Base-by-base conservation (phyloP, 2,329 filamentous ascomycete genomes). In the Pseudocercospora cruenta region DNA sequence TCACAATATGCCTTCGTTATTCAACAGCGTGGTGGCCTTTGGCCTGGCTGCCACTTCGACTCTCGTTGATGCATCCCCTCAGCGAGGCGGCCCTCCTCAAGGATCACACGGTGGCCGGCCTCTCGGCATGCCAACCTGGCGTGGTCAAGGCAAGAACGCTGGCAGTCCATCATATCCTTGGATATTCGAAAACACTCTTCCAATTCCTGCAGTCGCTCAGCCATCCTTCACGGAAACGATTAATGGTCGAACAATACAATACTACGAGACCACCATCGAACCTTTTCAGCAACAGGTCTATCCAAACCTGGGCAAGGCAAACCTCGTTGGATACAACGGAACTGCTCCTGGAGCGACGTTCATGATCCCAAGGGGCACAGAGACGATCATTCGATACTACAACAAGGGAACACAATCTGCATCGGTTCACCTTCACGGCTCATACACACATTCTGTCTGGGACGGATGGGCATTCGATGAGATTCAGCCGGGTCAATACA, bases 371-470 rank as follows among this genome's bases (percentile, higher is more conserved):
- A 76, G 78, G 63, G 84, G 84, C 0, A 79, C 80, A 19, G 84
- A 88, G 76, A 82, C 81, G 2, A 80, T 88, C 2, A 82, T 87
- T 7, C 80, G 86, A 33, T 83, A 86, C 68, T 79, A 83, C 68
- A 88, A 88, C 75, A 81, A 82, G 24, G 81, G 80, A 9, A 73
- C 76, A 21, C 73, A 75, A 2, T 78, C 80, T 16, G 81, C 80
- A 45, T 81, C 82, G 1, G 81, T 86, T 14, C 86, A 87, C 75
- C 78, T 87, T 19, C 86, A 87, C 69, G 85, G 86, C 0, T 85
- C 83, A 12, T 84, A 80, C 45, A 82, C 70, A 7, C 74, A 76
- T 57, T 65, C 74, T 16, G 72, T 66, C 5, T 81, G 77, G 39
- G 64, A 66, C 68, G 85, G 85, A 0, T 87, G 84, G 84, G 85